These are phyloP conservation scores for Shiraia bambusicola DNA, from an alignment of 2,329 filamentous ascomycete genomes.

Conservation along the genomic window DNA sequence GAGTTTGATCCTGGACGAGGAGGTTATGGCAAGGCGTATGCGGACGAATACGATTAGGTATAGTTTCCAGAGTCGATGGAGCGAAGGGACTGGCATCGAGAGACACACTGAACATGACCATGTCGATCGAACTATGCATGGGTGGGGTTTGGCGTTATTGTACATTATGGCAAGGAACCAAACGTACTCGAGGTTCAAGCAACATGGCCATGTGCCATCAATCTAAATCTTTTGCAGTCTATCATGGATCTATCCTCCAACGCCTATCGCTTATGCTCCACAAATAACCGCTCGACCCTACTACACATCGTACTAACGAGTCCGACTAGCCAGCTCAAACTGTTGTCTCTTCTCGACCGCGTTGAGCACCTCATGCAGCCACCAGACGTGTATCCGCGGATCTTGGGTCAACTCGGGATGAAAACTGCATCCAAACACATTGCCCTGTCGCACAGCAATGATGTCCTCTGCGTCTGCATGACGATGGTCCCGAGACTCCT, in stretches of 20 bases:
- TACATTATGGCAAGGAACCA: background rate
- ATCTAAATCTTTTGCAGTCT: slow-evolving; percentile 1
- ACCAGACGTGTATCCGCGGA: slow-evolving; percentile 88
- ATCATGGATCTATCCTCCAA: slow-evolving; percentile 9
- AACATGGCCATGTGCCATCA: background rate
- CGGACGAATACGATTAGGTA: slow-evolving; percentile 34
- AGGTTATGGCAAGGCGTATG: slow-evolving; percentile 73
- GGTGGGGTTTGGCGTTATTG: slow-evolving; percentile 19
- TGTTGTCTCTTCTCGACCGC: slow-evolving; percentile 34
- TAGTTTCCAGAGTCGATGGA: background rate
- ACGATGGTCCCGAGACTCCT: slow-evolving; percentile 51
- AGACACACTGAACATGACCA: background rate
- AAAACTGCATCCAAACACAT: slow-evolving; percentile 92
- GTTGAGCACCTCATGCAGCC: slow-evolving; percentile 69
- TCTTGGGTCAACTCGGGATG: slow-evolving; percentile 92
- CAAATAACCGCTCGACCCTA: background rate
- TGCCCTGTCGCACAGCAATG: slow-evolving; percentile 84
- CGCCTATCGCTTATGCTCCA: slow-evolving; percentile 13
- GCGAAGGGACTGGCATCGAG: background rate
- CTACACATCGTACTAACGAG: slow-evolving; percentile 10
- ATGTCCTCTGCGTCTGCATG: slow-evolving; percentile 63
- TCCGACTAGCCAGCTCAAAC: slow-evolving; percentile 35
- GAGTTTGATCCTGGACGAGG: slow-evolving; percentile 95
- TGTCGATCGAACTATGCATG: slow-evolving; percentile 14
- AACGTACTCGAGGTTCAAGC: background rate